Base-by-base conservation (phyloP, 768 basidiomycete species). In the Floccularia luteovirens region DNA sequence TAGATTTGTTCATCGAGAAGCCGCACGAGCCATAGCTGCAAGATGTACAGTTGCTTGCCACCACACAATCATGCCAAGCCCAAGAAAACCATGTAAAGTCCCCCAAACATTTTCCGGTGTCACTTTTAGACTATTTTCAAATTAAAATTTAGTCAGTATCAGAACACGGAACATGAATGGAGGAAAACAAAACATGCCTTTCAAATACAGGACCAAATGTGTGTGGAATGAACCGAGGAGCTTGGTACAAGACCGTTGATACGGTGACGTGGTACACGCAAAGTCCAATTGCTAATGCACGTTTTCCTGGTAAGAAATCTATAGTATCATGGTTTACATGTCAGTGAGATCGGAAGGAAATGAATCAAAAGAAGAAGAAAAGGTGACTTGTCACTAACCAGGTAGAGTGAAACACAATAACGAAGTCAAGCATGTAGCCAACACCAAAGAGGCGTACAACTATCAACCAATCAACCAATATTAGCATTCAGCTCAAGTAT, bases 231-330 rank as follows among this genome's bases (percentile, higher is more conserved):
- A 91, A 86, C 22, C 88, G 74, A 1, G 87, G 86, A 1, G 83
- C 69, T 43, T 84, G 77, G 56, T 74, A 82, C 36, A 91, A 72
- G 36, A 88, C 60, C 2, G 86, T 88, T 1, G 87, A 86, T 36
- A 70, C 70, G 23, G 81, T 58, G 43, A 68, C 77, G 56, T 91
- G 88, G 56, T 90, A 91, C 11, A 89, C 50, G 45, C 81, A 79
- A 2, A 91, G 71, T 7, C 69, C 77, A 21, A 91, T 79, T 2
- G 83, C 89, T 6, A 90, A 58, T 0, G 85, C 89, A 12, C 89
- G 77, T 63, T 91, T 91, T 8, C 87, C 87, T 0, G 88, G 89
- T 2, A 90, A 62, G 58, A 85, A 89, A 49, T 90, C 88, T 39
- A 10, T 4, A 21, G 6, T n/a, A n/a, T n/a, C n/a, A n/a, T n/a